These are phyloP conservation scores for Ophiostoma pallidulum DNA, from an alignment of 2,329 filamentous ascomycete genomes.

Conservation along the genomic window DNA sequence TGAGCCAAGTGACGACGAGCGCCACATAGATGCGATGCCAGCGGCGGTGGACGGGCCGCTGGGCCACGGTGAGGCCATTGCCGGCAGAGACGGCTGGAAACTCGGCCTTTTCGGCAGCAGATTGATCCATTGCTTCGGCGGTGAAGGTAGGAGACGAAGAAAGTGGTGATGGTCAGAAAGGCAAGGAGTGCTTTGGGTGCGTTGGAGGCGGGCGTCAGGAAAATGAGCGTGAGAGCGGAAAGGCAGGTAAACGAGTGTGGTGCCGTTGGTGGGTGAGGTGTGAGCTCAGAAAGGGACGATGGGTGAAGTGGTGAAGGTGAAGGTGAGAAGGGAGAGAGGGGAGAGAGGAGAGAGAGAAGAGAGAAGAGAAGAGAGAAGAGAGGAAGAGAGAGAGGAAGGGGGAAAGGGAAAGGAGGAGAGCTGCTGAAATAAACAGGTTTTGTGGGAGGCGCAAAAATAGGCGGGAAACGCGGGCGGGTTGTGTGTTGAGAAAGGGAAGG, in stretches of 20 bases:
- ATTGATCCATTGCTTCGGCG: conserved; percentile 8
- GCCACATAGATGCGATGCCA: too few species aligned
- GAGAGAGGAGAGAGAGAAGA: neutral
- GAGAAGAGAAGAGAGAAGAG: neutral
- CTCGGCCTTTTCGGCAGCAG: neutral
- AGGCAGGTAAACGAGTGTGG: neutral
- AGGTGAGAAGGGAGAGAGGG: neutral
- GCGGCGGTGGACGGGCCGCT: too few species aligned
- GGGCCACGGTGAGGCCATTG: neutral
- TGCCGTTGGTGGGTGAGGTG: neutral
- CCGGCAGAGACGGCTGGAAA: neutral
- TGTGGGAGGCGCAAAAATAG: neutral
- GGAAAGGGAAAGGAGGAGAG: neutral
- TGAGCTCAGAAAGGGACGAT: neutral
- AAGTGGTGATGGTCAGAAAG: neutral
- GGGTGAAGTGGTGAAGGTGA: neutral
- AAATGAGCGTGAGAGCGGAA: neutral
- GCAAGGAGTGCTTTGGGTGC: neutral
- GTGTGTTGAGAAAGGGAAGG: conserved; percentile 8
- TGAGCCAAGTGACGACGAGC: neutral
- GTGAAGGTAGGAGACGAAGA: neutral
- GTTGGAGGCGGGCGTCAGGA: neutral
- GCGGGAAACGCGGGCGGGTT: neutral
- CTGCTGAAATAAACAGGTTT: neutral
- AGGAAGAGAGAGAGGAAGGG: neutral